These are phyloP conservation scores for Mortierella claussenii DNA, from an alignment of 192 early-diverging fungal genomes.

Conservation along the genomic window DNA sequence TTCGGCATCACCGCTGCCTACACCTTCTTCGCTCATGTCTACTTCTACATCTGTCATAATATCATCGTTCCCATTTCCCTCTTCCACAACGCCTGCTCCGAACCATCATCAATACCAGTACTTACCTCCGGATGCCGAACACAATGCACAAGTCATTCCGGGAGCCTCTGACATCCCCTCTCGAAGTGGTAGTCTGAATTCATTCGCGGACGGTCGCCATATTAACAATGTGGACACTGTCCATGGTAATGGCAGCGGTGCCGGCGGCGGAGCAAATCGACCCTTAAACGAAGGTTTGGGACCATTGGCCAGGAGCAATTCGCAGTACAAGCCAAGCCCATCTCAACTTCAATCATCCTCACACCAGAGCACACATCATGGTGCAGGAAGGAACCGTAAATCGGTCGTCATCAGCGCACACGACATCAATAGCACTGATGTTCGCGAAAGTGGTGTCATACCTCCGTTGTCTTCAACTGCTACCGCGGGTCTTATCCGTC, in stretches of 20 bases:
- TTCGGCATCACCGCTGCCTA: not conserved
- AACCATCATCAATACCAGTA: slow-evolving; percentile 20
- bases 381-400: slow-evolving; percentile 2
- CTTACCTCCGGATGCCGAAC: slow-evolving; percentile 4
- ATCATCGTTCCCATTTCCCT: no score
- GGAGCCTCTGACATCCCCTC: slow-evolving; percentile 12
- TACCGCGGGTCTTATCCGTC: not conserved
- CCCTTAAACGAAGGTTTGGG: no score
- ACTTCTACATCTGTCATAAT: no score
- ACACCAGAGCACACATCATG: no score
- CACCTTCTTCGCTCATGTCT: not conserved
- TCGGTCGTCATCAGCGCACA: not conserved
- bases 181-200: slow-evolving; percentile 15
- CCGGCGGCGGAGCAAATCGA: no score
- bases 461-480: not conserved
- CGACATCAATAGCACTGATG: not conserved
- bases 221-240: no score
- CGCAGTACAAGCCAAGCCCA: not conserved
- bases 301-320: not conserved
- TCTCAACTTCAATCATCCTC: not conserved
- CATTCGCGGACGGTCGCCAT: not conserved
- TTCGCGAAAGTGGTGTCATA: not conserved
- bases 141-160: slow-evolving; percentile 9
- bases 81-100: no score
- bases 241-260: not conserved